Evolutionary conservation across 2,329 filamentous ascomycete species (phyloP).

Genomic region (Botrytis sinoallii): DNA sequence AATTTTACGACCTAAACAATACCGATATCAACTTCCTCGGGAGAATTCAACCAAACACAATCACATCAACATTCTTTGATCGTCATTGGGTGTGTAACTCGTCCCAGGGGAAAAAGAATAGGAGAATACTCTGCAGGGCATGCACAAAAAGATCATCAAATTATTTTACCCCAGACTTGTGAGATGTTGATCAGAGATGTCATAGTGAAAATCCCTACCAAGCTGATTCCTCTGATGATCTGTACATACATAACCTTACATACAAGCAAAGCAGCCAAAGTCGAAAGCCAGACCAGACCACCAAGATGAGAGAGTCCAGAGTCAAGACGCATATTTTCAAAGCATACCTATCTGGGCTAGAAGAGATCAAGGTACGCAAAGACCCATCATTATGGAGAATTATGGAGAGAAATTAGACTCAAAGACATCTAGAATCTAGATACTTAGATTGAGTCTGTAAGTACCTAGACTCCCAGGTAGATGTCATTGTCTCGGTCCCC

Average conservation of each 20-base stretch:
- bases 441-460: not conserved
- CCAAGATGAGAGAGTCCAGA: not conserved
- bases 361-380: not conserved
- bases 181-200: constrained; percentile 7
- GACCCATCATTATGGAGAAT: not conserved
- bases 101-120: not conserved
- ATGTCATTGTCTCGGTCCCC: not conserved
- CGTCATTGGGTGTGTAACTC: not conserved
- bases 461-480: not conserved
- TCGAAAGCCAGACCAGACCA: not conserved
- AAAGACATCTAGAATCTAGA: not conserved
- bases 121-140: not conserved
- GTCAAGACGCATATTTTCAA: constrained; percentile 1
- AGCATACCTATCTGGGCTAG: not conserved
- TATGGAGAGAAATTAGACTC: not conserved
- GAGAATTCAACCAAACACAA: not conserved
- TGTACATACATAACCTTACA: not conserved
- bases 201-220: not conserved
- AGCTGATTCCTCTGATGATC: not conserved
- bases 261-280: not conserved
- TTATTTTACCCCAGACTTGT: constrained; percentile 1
- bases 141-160: not conserved
- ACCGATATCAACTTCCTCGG: not conserved
- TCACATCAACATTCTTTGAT: not conserved
- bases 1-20: not conserved